Conservation (phyloP, 495 filamentous ascomycete genomes). For the Penicillium verhagenii region DNA sequence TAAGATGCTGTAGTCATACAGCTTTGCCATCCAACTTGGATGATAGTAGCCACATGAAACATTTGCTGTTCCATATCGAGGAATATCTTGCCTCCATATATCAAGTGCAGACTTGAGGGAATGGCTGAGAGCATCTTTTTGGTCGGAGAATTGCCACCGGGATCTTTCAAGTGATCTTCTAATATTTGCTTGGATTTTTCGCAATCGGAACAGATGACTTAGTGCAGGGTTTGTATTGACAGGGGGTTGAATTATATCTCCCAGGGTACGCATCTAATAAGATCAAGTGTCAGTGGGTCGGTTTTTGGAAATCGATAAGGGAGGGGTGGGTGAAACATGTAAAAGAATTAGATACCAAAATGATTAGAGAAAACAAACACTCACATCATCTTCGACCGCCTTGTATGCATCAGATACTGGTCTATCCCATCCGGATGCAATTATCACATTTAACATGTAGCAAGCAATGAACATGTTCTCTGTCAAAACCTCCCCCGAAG, state of each 20-base stretch:
- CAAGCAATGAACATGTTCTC: constrained; percentile 37
- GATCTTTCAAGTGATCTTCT: constrained; percentile 23
- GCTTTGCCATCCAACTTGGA: constrained; percentile 34
- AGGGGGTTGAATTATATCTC: constrained; percentile 26
- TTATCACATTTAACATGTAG: constrained; percentile 37
- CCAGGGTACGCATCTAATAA: constrained; percentile 24
- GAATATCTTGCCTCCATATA: constrained; percentile 35
- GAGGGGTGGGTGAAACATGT: not conserved
- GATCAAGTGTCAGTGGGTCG: constrained; percentile 6
- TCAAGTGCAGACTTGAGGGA: constrained; percentile 28
- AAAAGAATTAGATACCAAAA: too few species aligned
- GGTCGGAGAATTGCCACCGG: constrained; percentile 9
- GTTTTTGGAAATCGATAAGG: not conserved
- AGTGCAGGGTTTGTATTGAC: constrained; percentile 24
- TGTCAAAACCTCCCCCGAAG: constrained; percentile 18
- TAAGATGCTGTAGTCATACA: constrained; percentile 35
- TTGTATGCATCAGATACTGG: constrained; percentile 29
- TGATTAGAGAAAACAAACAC: too few species aligned
- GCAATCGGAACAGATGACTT: constrained; percentile 28
- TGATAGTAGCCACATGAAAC: constrained; percentile 27
- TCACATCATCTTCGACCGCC: constrained; percentile 34
- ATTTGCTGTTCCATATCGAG: constrained; percentile 23
- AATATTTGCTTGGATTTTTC: constrained; percentile 34
- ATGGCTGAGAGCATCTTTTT: constrained; percentile 15
- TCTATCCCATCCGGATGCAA: constrained; percentile 33